Conservation (phyloP, 306 rosid species). For the Acacia confusa region DNA sequence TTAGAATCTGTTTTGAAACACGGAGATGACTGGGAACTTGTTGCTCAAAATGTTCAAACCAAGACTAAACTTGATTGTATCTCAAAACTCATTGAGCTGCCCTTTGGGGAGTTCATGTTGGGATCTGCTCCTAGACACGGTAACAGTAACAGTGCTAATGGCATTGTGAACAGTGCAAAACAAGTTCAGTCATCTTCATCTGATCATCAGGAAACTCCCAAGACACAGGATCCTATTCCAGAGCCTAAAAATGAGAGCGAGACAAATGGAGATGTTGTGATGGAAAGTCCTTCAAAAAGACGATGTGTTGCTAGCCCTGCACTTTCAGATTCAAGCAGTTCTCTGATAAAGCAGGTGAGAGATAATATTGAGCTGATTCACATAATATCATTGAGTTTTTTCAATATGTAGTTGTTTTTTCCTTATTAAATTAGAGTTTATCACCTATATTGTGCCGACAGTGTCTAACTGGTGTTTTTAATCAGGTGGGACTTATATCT, state of each 20-base stretch:
- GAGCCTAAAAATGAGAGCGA: slow-evolving; percentile 45
- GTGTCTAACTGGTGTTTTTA: slow-evolving; percentile 30
- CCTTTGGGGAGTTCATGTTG: slow-evolving; percentile 77
- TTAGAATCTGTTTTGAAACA: slow-evolving; percentile 90
- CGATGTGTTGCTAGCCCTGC: slow-evolving; percentile 47
- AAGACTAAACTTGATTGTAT: slow-evolving; percentile 82
- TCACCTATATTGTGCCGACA: background rate
- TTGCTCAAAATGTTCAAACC: slow-evolving; percentile 73
- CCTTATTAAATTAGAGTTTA: background rate
- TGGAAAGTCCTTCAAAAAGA: slow-evolving; percentile 66
- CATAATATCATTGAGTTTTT: slow-evolving; percentile 14
- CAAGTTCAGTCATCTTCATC: slow-evolving; percentile 49
- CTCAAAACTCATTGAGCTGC: slow-evolving; percentile 78
- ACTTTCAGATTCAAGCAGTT: slow-evolving; percentile 61
- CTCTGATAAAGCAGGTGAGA: slow-evolving; percentile 77
- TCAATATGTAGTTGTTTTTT: slow-evolving; percentile 16
- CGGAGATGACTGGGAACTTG: slow-evolving; percentile 97
- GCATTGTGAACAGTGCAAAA: slow-evolving; percentile 39
- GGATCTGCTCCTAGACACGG: slow-evolving; percentile 49
- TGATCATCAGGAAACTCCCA: slow-evolving; percentile 46
- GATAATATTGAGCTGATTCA: slow-evolving; percentile 10
- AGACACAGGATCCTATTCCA: slow-evolving; percentile 43
- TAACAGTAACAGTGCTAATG: slow-evolving; percentile 34
- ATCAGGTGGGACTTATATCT: slow-evolving; percentile 80
- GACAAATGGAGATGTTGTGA: slow-evolving; percentile 58